A percentile compares a stretch with the other conserved stretches of the same genome.
These are phyloP conservation scores for Corymbia maculata DNA, from an alignment of 345 rosid genomes.

Conservation along the genomic window DNA sequence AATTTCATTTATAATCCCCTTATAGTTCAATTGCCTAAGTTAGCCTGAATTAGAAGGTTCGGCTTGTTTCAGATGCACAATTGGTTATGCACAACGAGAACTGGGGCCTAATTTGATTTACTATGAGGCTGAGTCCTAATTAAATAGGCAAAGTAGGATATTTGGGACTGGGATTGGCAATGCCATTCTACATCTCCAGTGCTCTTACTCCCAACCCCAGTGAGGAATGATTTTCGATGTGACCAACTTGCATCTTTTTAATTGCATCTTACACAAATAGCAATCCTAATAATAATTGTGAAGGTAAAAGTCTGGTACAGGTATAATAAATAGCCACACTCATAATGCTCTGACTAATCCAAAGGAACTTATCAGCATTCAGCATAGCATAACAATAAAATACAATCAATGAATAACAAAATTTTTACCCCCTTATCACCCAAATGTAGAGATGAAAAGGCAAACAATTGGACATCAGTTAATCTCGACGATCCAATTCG, in stretches of 20 bases:
- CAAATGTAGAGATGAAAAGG: background rate
- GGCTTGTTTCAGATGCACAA: background rate
- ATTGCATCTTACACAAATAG: background rate
- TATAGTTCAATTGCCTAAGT: background rate
- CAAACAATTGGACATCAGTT: background rate
- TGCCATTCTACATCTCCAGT: background rate
- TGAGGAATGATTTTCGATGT: background rate
- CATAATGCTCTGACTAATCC: no score
- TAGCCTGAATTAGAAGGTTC: background rate
- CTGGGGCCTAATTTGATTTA: background rate
- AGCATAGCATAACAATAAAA: no score
- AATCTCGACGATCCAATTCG: fast-evolving
- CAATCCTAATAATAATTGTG: background rate
- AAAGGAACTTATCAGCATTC: no score
- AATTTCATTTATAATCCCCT: background rate
- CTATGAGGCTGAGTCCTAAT: background rate
- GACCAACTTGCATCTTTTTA: background rate
- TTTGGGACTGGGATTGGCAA: background rate
- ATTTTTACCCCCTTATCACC: no score
- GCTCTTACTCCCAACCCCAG: background rate
- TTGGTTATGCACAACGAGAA: background rate
- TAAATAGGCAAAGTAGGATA: background rate
- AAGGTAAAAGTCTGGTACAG: background rate
- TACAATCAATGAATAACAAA: no score
- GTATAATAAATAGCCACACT: background rate